Base-by-base conservation (phyloP, 176 grass and related monocot species). In the Oryza meridionalis region DNA sequence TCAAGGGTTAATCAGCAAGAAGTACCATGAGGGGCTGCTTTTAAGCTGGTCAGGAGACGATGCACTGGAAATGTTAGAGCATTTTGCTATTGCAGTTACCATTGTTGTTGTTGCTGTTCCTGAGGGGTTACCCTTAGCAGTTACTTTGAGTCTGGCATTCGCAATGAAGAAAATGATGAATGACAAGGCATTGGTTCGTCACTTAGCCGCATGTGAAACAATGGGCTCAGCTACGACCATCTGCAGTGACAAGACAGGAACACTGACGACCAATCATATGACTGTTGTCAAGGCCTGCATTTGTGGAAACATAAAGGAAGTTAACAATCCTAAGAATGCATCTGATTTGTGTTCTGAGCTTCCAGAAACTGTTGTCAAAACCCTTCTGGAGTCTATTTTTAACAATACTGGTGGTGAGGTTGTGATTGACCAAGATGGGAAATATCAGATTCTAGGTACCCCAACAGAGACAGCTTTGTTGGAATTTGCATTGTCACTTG, bases 141-240 rank as follows among this genome's bases (percentile, higher is more conserved):
- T 99, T 76, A 99, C 96, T 0, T 78, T 99, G 81, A 96, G 93
- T 50, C 96, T 99, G 55, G 96, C 93, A 64, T 99, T 99, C 84
- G 93, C 96, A 76, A 96, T 99, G 96, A 99, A 99, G 84, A 99
- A 99, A 86, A 99, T 99, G 96, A 99, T 99, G 96, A 94, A 99
- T 92, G 96, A 99, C 83, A 99, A 94, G 75, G 93, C 96, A 50
- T 67, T 99, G 26, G 93, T 99, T 35, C 96, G 91, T 27, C 70
- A 99, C 86, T 87, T 96, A 82, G 91, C 96, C 58, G 96, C 96
- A 80, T 99, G 96, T 84, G 96, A 99, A 67, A 99, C 96, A 78
- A 99, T 99, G 96, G 96, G 96, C 27, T 99, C 96, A 78, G 93
- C 93, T 15, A 95, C 93, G n/a, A 85, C 93, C 58, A 99, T 99